Evolutionary conservation across 768 basidiomycete genomes (phyloP).

Genomic region (Termitomyces sp.): DNA sequence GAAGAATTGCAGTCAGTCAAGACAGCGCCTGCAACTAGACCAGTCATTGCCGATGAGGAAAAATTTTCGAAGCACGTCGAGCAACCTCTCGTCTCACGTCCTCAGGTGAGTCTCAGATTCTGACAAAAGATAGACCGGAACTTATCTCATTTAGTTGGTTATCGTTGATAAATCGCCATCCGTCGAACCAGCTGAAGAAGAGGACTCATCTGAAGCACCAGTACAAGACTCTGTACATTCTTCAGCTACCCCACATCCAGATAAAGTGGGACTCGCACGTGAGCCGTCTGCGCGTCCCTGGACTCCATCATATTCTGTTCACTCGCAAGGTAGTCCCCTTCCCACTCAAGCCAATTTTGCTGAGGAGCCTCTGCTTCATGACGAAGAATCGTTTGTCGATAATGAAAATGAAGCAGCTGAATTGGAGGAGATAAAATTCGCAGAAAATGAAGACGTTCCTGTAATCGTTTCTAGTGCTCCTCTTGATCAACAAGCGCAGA

Average conservation of each 20-base stretch:
- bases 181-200: conserved; percentile 7
- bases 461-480: background rate
- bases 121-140: background rate
- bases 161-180: conserved; percentile 17
- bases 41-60: conserved; percentile 1
- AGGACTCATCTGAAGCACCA: background rate
- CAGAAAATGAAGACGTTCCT: conserved; percentile 11
- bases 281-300: conserved; percentile 24
- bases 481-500: background rate
- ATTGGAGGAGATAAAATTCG: conserved; percentile 14
- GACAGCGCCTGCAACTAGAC: background rate
- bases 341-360: conserved; percentile 11
- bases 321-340: conserved; percentile 34
- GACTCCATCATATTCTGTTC: conserved; percentile 41
- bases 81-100: background rate
- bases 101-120: conserved; percentile 10
- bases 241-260: conserved; percentile 28
- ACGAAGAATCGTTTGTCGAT: background rate
- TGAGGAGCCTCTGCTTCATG: conserved; percentile 1
- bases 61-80: conserved; percentile 4
- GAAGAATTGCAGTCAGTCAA: background rate
- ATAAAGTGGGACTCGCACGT: conserved; percentile 5
- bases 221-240: conserved; percentile 26
- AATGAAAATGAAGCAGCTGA: conserved; percentile 8
- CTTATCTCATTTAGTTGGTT: conserved; percentile 15